These are phyloP conservation scores for Obba rivulosa DNA, from an alignment of 768 basidiomycete genomes.

Conservation along the genomic window DNA sequence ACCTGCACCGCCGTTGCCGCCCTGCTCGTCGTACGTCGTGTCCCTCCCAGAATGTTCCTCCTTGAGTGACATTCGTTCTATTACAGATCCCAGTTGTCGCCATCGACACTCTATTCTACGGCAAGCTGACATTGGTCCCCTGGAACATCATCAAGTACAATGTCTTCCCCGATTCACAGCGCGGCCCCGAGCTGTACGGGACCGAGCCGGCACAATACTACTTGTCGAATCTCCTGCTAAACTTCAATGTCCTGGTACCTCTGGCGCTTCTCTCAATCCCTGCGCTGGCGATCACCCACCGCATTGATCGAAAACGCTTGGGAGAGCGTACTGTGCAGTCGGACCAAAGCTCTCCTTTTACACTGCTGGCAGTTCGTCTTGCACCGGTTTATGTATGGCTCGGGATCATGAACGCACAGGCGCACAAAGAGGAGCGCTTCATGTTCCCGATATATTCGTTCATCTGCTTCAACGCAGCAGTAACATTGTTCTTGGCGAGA, in stretches of 20 bases:
- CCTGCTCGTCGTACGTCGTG: slow-evolving; percentile 54
- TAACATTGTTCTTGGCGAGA: slow-evolving; percentile 77
- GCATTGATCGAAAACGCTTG: slow-evolving; percentile 72
- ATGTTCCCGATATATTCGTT: slow-evolving; percentile 93
- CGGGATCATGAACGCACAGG: slow-evolving; percentile 69
- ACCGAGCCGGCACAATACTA: slow-evolving; percentile 87
- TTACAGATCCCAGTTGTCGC: slow-evolving; percentile 74
- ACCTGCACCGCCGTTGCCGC: slow-evolving; percentile 48
- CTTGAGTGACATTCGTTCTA: neutral
- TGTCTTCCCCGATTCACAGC: slow-evolving; percentile 71
- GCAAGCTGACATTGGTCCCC: slow-evolving; percentile 70
- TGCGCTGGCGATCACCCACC: slow-evolving; percentile 65
- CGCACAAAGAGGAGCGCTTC: slow-evolving; percentile 99
- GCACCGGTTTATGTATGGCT: slow-evolving; percentile 92
- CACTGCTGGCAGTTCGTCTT: slow-evolving; percentile 69
- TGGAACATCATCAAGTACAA: slow-evolving; percentile 96
- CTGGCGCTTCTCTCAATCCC: slow-evolving; percentile 82
- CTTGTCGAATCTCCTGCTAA: slow-evolving; percentile 81
- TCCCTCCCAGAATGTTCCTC: neutral
- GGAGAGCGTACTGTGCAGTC: slow-evolving; percentile 44
- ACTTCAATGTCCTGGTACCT: slow-evolving; percentile 85
- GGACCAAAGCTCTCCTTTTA: slow-evolving; percentile 76
- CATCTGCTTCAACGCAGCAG: slow-evolving; percentile 90
- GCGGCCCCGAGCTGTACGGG: slow-evolving; percentile 92
- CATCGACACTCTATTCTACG: slow-evolving; percentile 86